Conservation (phyloP, 257 asterid species). For the Pogostemon cablin region DNA sequence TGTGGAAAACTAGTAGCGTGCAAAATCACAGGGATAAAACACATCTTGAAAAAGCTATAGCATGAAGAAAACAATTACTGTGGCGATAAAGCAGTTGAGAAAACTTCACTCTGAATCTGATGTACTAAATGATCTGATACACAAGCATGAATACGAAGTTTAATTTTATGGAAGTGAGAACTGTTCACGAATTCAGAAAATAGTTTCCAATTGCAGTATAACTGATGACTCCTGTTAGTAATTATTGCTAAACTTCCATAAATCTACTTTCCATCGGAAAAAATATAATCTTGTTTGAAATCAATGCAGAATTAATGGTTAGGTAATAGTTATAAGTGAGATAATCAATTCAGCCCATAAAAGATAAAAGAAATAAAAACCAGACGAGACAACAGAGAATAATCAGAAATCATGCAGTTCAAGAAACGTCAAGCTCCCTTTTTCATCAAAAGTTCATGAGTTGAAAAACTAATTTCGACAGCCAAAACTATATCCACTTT, state of each 20-base stretch:
- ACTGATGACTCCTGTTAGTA: neutral
- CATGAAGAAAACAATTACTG: neutral
- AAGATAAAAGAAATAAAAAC: neutral
- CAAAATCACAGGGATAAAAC: neutral
- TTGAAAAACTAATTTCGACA: neutral
- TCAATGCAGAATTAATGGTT: neutral
- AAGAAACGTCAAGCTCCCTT: neutral
- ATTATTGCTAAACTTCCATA: neutral
- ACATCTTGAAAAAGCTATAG: slow-evolving; percentile 18
- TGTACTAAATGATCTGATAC: slow-evolving; percentile 21
- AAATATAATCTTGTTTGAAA: neutral
- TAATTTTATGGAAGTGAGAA: neutral
- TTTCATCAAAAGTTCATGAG: slow-evolving; percentile 17
- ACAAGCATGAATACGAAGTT: neutral
- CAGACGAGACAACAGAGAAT: neutral
- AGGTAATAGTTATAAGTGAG: neutral
- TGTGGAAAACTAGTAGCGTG: slow-evolving; percentile 12
- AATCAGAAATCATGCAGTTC: neutral
- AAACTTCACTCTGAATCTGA: slow-evolving; percentile 6
- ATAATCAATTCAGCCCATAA: neutral
- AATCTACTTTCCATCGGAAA: slow-evolving; percentile 10
- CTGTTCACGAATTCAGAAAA: neutral
- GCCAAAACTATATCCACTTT: neutral
- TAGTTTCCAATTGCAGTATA: neutral
- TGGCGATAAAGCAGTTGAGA: neutral